Evolutionary conservation across 2,329 filamentous ascomycete species (phyloP).

Genomic region (Metarhizium sp.): DNA sequence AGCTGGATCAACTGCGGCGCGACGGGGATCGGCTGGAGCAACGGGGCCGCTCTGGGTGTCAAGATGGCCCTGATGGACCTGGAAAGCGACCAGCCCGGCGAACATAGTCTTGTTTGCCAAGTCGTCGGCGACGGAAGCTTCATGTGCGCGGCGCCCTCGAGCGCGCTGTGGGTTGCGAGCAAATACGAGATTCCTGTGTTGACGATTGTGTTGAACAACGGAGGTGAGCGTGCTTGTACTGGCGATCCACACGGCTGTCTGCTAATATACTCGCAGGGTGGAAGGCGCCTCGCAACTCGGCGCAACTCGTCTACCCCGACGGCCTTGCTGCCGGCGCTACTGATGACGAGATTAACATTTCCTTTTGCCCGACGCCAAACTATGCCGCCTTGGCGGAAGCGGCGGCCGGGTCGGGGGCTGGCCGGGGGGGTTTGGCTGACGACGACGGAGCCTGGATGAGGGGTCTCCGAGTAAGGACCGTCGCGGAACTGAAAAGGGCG

Average conservation of each 20-base stretch:
- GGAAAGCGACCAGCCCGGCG: constrained; percentile 18
- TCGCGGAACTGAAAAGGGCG: not conserved
- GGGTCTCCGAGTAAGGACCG: not conserved
- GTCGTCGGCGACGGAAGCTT: constrained; percentile 41
- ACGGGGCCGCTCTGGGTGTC: constrained; percentile 61
- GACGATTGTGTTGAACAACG: constrained; percentile 40
- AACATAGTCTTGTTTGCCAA: constrained; percentile 31
- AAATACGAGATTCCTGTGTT: constrained; percentile 37
- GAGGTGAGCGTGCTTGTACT: constrained; percentile 18
- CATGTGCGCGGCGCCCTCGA: constrained; percentile 36
- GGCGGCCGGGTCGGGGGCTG: not conserved
- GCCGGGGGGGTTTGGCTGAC: not conserved
- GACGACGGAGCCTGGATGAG: not conserved
- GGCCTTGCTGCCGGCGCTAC: constrained; percentile 4
- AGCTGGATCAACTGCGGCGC: constrained; percentile 70
- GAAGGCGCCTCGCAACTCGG: constrained; percentile 9
- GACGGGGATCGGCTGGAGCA: constrained; percentile 67
- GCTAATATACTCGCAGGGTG: constrained; percentile 1
- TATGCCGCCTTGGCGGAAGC: constrained; percentile 7
- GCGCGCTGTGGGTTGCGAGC: constrained; percentile 37
- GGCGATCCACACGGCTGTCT: too few relatives aligned
- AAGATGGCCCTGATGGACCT: constrained; percentile 44
- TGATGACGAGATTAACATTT: constrained; percentile 8
- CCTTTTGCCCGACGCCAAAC: constrained; percentile 7
- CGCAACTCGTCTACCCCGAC: constrained; percentile 5